Conservation (phyloP, 768 basidiomycete genomes). For the Naganishia kalamii region DNA sequence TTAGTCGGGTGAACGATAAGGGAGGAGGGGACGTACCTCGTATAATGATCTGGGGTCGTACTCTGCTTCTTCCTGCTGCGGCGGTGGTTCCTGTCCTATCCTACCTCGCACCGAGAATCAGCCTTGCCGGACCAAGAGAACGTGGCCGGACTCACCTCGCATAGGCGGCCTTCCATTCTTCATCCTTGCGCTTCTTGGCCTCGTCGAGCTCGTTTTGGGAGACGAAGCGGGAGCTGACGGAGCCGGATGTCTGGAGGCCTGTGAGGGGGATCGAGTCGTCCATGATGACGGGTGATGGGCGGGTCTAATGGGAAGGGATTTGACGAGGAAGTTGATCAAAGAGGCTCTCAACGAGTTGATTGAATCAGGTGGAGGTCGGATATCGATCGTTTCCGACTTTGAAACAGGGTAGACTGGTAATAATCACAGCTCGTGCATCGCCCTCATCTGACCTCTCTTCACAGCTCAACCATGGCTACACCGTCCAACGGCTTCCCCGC, state of each 20-base stretch:
- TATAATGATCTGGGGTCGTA: conserved; percentile 47
- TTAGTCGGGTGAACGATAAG: neutral
- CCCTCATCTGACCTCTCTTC: too few relatives aligned
- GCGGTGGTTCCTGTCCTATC: conserved; percentile 48
- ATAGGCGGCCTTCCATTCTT: conserved; percentile 49
- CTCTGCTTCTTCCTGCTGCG: conserved; percentile 30
- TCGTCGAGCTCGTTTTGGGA: conserved; percentile 45
- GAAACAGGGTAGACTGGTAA: too few relatives aligned
- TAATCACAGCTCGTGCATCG: too few relatives aligned
- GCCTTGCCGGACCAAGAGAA: neutral
- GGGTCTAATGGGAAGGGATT: neutral
- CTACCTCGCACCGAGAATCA: conserved; percentile 22
- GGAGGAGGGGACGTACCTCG: conserved; percentile 32
- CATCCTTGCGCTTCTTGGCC: conserved; percentile 40
- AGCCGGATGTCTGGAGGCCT: conserved; percentile 8
- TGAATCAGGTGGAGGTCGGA: neutral
- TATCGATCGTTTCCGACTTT: too few relatives aligned
- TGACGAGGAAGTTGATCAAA: too few relatives aligned
- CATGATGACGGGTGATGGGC: neutral
- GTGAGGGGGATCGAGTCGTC: neutral
- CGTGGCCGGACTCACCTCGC: conserved; percentile 35
- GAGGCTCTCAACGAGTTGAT: too few relatives aligned
- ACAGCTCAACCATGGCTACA: too few relatives aligned
- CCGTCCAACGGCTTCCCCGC: too few relatives aligned
- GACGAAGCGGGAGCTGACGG: conserved; percentile 44